phyloP scores from a whole-genome alignment of 352 stramenopile species.

The Phytophthora capsici region DNA sequence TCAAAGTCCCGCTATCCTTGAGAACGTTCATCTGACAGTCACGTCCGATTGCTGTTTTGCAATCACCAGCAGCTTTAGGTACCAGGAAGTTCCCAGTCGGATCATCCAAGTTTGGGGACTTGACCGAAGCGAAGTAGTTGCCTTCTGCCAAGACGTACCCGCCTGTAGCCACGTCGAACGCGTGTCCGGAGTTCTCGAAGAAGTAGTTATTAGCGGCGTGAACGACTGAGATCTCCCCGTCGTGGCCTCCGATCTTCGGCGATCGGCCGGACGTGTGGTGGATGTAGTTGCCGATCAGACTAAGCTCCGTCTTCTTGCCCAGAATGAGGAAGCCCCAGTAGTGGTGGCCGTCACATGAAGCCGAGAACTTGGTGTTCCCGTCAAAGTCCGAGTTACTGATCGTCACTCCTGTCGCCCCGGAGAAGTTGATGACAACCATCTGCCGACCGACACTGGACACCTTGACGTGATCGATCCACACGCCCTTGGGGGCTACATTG shows the following conservation, averaged over 20 bases:
- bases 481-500: conserved; percentile 10
- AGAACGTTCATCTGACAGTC: conserved; percentile 28
- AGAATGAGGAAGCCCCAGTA: conserved; percentile 42
- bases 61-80: conserved; percentile 9
- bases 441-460: conserved; percentile 38
- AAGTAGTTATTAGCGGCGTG: conserved; percentile 39
- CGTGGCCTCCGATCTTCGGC: conserved; percentile 35
- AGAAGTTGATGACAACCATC: conserved; percentile 37
- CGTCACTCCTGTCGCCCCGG: conserved; percentile 13
- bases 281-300: conserved; percentile 21
- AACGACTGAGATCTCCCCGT: conserved; percentile 15
- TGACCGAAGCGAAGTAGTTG: conserved; percentile 28
- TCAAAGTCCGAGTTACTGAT: conserved; percentile 39
- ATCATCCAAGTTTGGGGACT: conserved; percentile 14
- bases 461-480: conserved; percentile 47
- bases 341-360: conserved; percentile 35
- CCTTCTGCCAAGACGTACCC: conserved; percentile 33
- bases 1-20: conserved; percentile 14
- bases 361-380: conserved; percentile 6
- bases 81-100: conserved; percentile 22
- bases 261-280: conserved; percentile 40
- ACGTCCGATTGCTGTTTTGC: conserved; percentile 23
- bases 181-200: conserved; percentile 17
- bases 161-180: conserved; percentile 19
- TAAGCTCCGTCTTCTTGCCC: conserved; percentile 27